Conservation (phyloP, 371 early-diverging fungal species). For the Nematocida displodere region DNA sequence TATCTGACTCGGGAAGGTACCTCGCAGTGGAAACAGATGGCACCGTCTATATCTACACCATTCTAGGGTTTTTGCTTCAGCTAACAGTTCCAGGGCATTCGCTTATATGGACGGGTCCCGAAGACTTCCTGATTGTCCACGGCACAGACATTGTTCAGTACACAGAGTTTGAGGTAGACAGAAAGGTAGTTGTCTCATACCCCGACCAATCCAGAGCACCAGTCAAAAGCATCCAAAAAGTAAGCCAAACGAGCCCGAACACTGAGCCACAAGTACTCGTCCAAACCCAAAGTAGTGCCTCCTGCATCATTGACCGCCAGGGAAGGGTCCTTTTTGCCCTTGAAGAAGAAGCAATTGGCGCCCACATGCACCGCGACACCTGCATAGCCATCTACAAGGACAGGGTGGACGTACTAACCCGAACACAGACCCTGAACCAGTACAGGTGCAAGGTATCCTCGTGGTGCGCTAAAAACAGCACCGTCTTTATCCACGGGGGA, state of each 20-base stretch:
- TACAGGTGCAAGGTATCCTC: background rate
- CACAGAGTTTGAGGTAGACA: conserved; percentile 40
- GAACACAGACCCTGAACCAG: background rate
- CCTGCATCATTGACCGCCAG: background rate
- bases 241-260: background rate
- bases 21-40: conserved; percentile 36
- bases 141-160: conserved; percentile 1
- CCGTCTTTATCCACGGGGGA: conserved; percentile 47
- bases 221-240: background rate
- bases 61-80: conserved; percentile 45
- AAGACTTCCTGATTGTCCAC: conserved; percentile 39
- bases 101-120: conserved; percentile 42
- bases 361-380: conserved; percentile 37
- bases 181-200: too few relatives aligned
- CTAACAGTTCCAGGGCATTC: conserved; percentile 38
- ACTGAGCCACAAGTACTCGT: too few relatives aligned
- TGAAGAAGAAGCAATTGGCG: conserved; percentile 26
- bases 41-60: conserved; percentile 24
- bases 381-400: conserved; percentile 12
- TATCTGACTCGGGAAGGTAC: conserved; percentile 35
- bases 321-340: conserved; percentile 13
- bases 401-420: conserved; percentile 22
- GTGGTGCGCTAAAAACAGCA: conserved; percentile 39
- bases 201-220: background rate
- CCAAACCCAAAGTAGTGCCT: background rate